Percentiles rank a stretch among this genome's conserved stretches.
These are phyloP conservation scores for Smallanthus sonchifolius DNA, from an alignment of 129 eudicot species.

Conservation along the genomic window DNA sequence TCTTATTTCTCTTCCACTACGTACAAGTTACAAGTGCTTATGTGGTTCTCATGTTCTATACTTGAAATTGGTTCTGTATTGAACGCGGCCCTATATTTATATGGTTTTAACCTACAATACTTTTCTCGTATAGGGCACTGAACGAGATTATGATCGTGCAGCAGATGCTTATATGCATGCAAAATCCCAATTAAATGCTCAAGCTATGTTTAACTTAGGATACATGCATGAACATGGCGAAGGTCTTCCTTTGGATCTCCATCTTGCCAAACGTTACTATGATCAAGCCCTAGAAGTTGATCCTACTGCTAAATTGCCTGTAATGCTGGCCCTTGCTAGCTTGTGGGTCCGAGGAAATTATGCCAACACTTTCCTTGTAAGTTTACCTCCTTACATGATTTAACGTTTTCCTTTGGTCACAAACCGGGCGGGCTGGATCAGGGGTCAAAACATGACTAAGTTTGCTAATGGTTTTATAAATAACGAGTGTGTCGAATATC, in stretches of 20 bases:
- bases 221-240: conserved; percentile 99
- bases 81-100: not conserved
- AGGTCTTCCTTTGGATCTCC: conserved; percentile 90
- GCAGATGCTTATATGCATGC: conserved; percentile 99
- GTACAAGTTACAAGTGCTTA: not conserved
- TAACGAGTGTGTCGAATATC: too few relatives aligned
- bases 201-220: conserved; percentile 95
- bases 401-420: not conserved
- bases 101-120: conserved; percentile 2
- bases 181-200: conserved; percentile 89
- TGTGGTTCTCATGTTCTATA: not conserved
- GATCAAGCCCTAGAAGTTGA: conserved; percentile 92
- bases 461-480: not conserved
- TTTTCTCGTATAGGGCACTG: conserved; percentile 60
- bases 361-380: conserved; percentile 74
- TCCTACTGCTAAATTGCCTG: conserved; percentile 83
- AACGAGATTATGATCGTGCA: conserved; percentile 94
- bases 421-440: not conserved
- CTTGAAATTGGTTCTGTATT: not conserved
- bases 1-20: not conserved
- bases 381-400: conserved; percentile 21
- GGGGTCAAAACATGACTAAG: not conserved
- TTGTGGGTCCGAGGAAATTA: conserved; percentile 83
- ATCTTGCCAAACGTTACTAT: conserved; percentile 96
- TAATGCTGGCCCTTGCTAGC: conserved; percentile 82